Base-by-base conservation (phyloP, 305 asterid species). In the Solanum chacoense region DNA sequence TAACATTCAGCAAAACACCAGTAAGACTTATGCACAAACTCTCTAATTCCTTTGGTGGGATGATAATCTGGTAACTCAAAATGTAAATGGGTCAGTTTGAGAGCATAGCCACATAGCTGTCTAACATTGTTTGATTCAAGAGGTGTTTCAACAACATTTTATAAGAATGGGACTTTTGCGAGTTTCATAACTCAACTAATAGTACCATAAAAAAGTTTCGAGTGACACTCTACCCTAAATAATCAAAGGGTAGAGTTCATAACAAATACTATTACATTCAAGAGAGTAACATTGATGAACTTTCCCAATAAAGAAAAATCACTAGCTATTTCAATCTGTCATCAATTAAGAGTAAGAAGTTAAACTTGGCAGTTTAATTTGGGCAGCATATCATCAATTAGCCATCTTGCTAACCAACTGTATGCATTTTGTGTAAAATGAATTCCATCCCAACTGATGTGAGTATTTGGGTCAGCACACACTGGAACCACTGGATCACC, bases 401-500 rank as follows among this genome's bases (percentile, higher is more conserved):
- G 36, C 77, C 77, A 28, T 71, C 36, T 71, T 71, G 77, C 36
- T 28, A 71, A 1, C 77, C 77, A 71, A 13, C 8, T 28, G 77
- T 71, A 12, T 6, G 36, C 77, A 6, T 29, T 71, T 71, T 71
- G n/a, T 71, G 77, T 71, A 8, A 71, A 72, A 72, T 72, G 77
- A 37, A 90, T n/a, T 37, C 91, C 93, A 73, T 91, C 92, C 94
- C 94, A 93, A 26, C 87, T 87, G 1, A 93, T 75, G 84, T 87
- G 72, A 16, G 24, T 45, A 6, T 63, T 45, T 0, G 92, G 93
- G 14, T 59, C 18, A 8, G 80, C 63, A 67, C 94, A 93, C 8
- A 75, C 88, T 2, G 84, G 20, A 29, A 87, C 93, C 3, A 89
- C 90, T 7, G 77, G 80, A 16, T 7, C 20, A 18, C 88, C 76